Conservation (phyloP, 495 filamentous ascomycete species). For the Xeromyces bisporus region DNA sequence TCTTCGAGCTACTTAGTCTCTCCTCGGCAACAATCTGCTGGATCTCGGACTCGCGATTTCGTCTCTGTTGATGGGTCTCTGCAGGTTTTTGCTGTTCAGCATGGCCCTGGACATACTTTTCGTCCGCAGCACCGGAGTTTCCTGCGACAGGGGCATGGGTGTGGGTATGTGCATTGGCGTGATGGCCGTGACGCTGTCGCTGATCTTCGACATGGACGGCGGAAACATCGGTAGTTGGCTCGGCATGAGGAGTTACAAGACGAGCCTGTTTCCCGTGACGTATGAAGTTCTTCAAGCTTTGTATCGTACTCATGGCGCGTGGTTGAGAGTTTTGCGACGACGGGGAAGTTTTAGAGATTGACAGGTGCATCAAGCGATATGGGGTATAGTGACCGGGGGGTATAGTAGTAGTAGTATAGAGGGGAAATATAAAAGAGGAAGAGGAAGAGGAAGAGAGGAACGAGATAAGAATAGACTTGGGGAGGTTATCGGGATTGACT, state of each 20-base stretch:
- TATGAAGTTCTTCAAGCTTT: conserved; percentile 94
- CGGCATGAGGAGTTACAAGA: conserved; percentile 41
- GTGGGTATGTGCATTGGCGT: too few relatives aligned
- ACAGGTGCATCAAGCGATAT: too few relatives aligned
- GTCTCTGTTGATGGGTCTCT: conserved; percentile 31
- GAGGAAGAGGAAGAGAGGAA: too few relatives aligned
- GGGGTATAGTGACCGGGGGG: too few relatives aligned
- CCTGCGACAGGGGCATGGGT: conserved; percentile 33
- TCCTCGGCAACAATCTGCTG: conserved; percentile 84
- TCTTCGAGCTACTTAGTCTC: conserved; percentile 61
- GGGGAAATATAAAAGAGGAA: too few relatives aligned
- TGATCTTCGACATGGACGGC: conserved; percentile 50
- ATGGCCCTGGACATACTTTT: conserved; percentile 38
- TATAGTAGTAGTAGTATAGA: too few relatives aligned
- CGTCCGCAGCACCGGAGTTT: conserved; percentile 40
- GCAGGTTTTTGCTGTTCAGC: conserved; percentile 39
- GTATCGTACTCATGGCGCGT: conserved; percentile 57
- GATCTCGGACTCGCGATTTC: conserved; percentile 37
- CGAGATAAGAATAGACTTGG: too few relatives aligned
- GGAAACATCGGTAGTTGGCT: conserved; percentile 52
- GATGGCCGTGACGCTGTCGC: conserved; percentile 29
- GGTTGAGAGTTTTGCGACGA: too few relatives aligned
- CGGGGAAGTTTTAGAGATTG: too few relatives aligned
- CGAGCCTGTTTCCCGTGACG: conserved; percentile 95
- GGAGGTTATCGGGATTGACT: too few relatives aligned